These are phyloP conservation scores for Teunomyces kruisii DNA, from an alignment of 805 yeast species.

Conservation along the genomic window DNA sequence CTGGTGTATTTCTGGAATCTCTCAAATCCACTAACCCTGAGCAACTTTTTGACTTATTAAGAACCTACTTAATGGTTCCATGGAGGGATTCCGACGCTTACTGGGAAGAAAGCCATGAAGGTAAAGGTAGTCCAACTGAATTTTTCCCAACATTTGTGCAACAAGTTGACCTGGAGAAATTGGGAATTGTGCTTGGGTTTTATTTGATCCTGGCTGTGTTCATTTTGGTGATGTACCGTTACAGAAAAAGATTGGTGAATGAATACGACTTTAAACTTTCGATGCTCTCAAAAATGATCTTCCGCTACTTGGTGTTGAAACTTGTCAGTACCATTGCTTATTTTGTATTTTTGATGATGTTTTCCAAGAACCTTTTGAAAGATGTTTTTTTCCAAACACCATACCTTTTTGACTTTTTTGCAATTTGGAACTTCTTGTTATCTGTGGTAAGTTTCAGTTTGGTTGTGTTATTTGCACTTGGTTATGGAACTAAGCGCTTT, in stretches of 20 bases:
- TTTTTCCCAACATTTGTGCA: too few relatives aligned
- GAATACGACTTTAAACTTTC: neutral
- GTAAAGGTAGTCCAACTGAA: too few relatives aligned
- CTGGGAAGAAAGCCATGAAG: too few relatives aligned
- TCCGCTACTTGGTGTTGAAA: neutral
- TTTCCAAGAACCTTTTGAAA: neutral
- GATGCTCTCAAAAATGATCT: neutral
- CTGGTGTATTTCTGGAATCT: too few relatives aligned
- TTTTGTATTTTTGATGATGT: neutral
- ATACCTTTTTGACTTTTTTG: neutral
- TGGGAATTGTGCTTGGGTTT: neutral
- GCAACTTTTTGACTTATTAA: too few relatives aligned
- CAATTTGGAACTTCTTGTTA: neutral
- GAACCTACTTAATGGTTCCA: too few relatives aligned
- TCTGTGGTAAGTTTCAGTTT: neutral
- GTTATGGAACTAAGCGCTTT: neutral
- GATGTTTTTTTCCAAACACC: neutral
- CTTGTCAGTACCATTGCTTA: neutral
- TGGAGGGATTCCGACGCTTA: too few relatives aligned
- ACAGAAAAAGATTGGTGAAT: neutral
- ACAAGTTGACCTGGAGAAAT: neutral
- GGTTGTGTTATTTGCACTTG: neutral
- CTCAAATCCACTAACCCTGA: too few relatives aligned
- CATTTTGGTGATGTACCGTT: neutral
- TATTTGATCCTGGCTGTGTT: neutral